phyloP scores from a whole-genome alignment of 208 protist genomes.

The Trypanosoma avium region DNA sequence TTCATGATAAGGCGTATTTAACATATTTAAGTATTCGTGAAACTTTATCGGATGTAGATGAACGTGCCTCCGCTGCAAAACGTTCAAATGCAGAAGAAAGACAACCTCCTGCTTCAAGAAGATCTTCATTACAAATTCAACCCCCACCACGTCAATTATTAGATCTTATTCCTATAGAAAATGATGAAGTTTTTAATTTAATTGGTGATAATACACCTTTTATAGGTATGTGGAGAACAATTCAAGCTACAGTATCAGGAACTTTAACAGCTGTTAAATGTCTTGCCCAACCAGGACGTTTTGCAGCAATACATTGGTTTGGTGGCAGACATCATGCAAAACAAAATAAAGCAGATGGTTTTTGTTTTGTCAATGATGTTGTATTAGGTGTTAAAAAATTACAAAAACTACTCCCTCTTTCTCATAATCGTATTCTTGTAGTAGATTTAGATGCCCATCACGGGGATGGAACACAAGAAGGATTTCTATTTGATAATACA shows the following conservation, averaged over 20 bases:
- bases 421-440: constrained; percentile 92
- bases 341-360: constrained; percentile 86
- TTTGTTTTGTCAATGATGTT: constrained; percentile 99
- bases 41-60: constrained; percentile 43
- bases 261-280: constrained; percentile 44
- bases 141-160: constrained; percentile 12
- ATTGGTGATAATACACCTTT: constrained; percentile 36
- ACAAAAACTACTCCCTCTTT: constrained; percentile 60
- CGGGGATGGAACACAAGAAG: constrained; percentile 97
- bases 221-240: constrained; percentile 45
- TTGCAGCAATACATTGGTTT: constrained; percentile 97
- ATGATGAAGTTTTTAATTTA: constrained; percentile 37
- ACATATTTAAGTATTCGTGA: constrained; percentile 42
- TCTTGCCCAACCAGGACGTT: constrained; percentile 29
- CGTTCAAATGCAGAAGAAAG: constrained; percentile 23
- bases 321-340: constrained; percentile 96
- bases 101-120: constrained; percentile 20
- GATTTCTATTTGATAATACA: constrained; percentile 96
- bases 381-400: constrained; percentile 97
- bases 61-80: constrained; percentile 17
- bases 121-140: constrained; percentile 6
- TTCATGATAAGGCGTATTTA: constrained; percentile 43
- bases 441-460: constrained; percentile 99
- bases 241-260: constrained; percentile 38
- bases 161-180: constrained; percentile 30